These are phyloP conservation scores for Flaveria sonorensis DNA, from an alignment of 129 eudicot species.

Conservation along the genomic window DNA sequence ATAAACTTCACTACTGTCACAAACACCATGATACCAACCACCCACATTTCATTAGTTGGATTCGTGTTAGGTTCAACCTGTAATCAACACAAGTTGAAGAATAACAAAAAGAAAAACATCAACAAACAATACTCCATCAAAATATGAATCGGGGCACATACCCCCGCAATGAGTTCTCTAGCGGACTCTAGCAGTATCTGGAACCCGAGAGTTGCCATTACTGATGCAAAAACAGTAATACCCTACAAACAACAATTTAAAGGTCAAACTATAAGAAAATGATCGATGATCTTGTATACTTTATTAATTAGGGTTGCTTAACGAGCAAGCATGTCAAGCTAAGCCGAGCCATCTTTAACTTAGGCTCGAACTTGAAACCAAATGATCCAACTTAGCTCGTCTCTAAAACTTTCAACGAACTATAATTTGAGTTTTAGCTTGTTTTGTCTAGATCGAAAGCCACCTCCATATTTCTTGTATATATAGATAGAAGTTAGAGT, in stretches of 20 bases:
- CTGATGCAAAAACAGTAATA: slow-evolving; percentile 85
- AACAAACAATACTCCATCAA: not conserved
- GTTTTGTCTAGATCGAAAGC: too few species aligned
- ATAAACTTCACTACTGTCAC: slow-evolving; percentile 70
- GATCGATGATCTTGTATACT: not conserved
- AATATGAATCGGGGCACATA: slow-evolving; percentile 17
- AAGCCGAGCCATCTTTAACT: too few species aligned
- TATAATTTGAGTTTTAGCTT: too few species aligned
- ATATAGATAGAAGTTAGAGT: too few species aligned
- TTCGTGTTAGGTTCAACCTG: slow-evolving; percentile 50
- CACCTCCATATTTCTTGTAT: too few species aligned
- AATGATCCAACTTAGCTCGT: too few species aligned
- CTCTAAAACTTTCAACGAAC: too few species aligned
- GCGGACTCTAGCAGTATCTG: slow-evolving; percentile 79
- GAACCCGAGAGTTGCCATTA: slow-evolving; percentile 91
- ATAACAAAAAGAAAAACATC: not conserved
- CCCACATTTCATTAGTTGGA: slow-evolving; percentile 66
- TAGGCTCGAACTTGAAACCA: too few species aligned
- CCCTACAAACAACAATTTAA: slow-evolving; percentile 47
- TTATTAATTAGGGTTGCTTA: not conserved
- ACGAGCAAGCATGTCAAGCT: too few species aligned
- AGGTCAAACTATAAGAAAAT: not conserved
- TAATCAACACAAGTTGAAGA: not conserved
- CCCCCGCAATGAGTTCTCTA: slow-evolving; percentile 59
- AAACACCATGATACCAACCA: slow-evolving; percentile 78